Evolutionary conservation across 139 green algal species (phyloP), one percentile per base, ranked within the genome.

Genomic region (Chlamydomonas applanata): DNA sequence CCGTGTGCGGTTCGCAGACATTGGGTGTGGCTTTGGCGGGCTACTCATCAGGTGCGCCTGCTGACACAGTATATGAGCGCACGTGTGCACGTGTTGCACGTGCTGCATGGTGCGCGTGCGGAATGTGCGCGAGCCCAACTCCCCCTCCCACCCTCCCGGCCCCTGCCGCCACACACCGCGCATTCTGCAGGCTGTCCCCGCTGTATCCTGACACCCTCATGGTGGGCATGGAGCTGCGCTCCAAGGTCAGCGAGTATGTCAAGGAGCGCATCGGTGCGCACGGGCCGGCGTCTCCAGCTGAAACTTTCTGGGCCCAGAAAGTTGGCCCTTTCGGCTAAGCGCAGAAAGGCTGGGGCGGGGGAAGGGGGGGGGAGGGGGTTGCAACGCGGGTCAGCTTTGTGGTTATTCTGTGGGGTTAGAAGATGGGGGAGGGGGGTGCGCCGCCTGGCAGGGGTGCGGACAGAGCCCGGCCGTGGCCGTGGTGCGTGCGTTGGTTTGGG

Each of bases 1-100:
- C 1, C 44, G 74, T 32, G 89, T 95, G 7, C 81, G 76, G 17
- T 97, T 98, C 86, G 91, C 90, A 16, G 96, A 99, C 75, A 88
- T 99, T 1, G 96, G 96, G 33, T 99, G 96, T 75, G 96, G 96
- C 53, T 99, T 99, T 89, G 96, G 96, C 3, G 96, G 96, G 3
- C 89, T 99, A 44, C 86, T 96, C 1, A 78, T 97, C n/a, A 87
- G 74, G 86, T 93, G 60, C 70, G 81, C n/a, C n/a, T n/a, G n/a
- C n/a, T n/a, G n/a, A n/a, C n/a, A n/a, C n/a, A n/a, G n/a, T n/a
- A n/a, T n/a, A n/a, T n/a, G n/a, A n/a, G 46, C 46, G 46, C 17
- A 57, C 17, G 16, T n/a, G 46, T 57, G 17, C 17, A 17, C 17
- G 16, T 57, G 46, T 17, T 14, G 16, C 17, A 57, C 14, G 46